phyloP scores from a whole-genome alignment of 768 basidiomycete species.

The Gloeostereum incarnatum region DNA sequence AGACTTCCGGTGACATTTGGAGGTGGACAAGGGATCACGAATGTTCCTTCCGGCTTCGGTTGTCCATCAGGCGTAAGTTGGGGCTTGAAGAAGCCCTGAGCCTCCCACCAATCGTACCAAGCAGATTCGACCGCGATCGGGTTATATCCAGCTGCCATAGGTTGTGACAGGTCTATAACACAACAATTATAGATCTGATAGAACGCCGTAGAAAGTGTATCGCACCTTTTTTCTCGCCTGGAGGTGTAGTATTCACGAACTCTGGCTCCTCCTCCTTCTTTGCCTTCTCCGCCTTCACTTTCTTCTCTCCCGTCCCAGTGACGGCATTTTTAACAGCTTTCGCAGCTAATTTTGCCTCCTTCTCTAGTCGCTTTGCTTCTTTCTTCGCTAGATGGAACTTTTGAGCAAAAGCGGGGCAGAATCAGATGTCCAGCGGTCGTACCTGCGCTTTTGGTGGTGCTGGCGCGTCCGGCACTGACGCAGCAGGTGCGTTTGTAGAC shows the following conservation, averaged over 20 bases:
- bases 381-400: slow-evolving; percentile 78
- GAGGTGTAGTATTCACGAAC: slow-evolving; percentile 87
- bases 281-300: slow-evolving; percentile 65
- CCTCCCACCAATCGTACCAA: slow-evolving; percentile 98
- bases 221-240: slow-evolving; percentile 90
- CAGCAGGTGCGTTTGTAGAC: too few relatives aligned
- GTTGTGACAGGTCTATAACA: slow-evolving; percentile 63
- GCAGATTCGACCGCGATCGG: slow-evolving; percentile 90
- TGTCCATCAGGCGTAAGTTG: slow-evolving; percentile 47
- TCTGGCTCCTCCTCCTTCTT: slow-evolving; percentile 58
- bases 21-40: slow-evolving; percentile 86
- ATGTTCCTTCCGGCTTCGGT: slow-evolving; percentile 53
- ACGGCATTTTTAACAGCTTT: slow-evolving; percentile 46
- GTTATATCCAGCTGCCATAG: slow-evolving; percentile 92
- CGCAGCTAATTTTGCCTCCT: slow-evolving; percentile 69
- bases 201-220: neutral
- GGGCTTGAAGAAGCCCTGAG: slow-evolving; percentile 86
- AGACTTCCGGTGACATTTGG: slow-evolving; percentile 95
- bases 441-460: too few relatives aligned
- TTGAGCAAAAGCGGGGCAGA: too few relatives aligned
- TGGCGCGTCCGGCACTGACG: too few relatives aligned
- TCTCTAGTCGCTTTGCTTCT: slow-evolving; percentile 74
- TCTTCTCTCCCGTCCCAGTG: slow-evolving; percentile 48
- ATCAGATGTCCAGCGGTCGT: too few relatives aligned
- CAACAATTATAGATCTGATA: slow-evolving; percentile 1